These are phyloP conservation scores for Boletus coccyginus DNA, from an alignment of 768 basidiomycete genomes.

Conservation along the genomic window DNA sequence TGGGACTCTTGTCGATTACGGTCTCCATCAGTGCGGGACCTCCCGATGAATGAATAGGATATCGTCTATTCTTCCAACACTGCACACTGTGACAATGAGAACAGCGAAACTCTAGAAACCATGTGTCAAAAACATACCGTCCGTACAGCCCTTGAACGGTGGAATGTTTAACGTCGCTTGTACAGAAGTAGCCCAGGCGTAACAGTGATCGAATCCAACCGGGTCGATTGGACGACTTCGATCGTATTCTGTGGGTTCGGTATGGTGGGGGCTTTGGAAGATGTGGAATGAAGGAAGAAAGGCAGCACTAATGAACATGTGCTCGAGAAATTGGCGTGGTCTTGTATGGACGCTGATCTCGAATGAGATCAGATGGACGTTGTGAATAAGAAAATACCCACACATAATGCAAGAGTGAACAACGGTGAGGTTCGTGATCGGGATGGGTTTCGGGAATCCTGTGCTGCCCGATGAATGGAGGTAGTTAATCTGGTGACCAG, in stretches of 20 bases:
- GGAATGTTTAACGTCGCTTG: neutral
- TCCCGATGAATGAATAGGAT: neutral
- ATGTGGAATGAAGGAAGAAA: constrained; percentile 25
- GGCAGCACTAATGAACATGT: constrained; percentile 5
- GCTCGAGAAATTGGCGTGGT: constrained; percentile 3
- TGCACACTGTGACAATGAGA: neutral
- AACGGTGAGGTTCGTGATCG: constrained; percentile 30
- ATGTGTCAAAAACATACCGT: neutral
- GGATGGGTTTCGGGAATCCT: neutral
- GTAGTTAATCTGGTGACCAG: constrained; percentile 12
- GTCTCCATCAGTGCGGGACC: constrained; percentile 23
- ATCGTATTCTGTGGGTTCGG: constrained; percentile 22
- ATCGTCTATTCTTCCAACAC: neutral
- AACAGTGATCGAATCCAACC: too few species aligned
- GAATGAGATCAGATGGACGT: too few species aligned
- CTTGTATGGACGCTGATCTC: constrained; percentile 3
- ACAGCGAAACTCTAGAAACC: neutral
- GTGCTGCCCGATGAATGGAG: too few species aligned
- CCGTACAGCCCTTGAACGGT: neutral
- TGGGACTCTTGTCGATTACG: neutral
- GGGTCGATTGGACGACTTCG: constrained; percentile 12
- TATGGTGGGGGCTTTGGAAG: constrained; percentile 12
- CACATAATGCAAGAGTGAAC: constrained; percentile 36
- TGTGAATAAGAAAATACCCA: constrained; percentile 24
- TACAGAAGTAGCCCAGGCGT: too few species aligned